Base-by-base conservation (phyloP, 768 basidiomycete species). In the Leccinum boreale region DNA sequence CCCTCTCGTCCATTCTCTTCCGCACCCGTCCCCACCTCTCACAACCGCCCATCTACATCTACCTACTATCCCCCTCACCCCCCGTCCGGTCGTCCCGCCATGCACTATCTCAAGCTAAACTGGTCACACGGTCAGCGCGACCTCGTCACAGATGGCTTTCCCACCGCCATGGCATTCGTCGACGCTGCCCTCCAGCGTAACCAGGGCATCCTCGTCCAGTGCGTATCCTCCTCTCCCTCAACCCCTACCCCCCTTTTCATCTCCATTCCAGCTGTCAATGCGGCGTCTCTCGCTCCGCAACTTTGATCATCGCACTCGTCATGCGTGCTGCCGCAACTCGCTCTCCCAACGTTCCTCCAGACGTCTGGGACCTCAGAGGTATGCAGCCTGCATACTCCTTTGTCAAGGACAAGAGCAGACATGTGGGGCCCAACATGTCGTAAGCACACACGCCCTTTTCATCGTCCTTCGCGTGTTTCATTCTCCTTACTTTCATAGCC, bases 61-160 rank as follows among this genome's bases (percentile, higher is more conserved):
- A 84, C 85, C 23, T 89, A 85, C 69, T 83, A 86, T 65, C 84
- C 87, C 12, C 78, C 90, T 2, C 83, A 92, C 70, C 67, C 82
- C 9, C 75, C 81, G 35, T 85, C 77, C 50, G 91, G 89, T 55
- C 81, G 90, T 62, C 91, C 92, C 0, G 79, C 79, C 17, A 84
- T 94, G 81, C 85, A 92, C 72, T 94, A 95, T 69, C 86, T 93
- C 73, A 93, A 92, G 71, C 82, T 95, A 26, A 81, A 82, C 52
- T 96, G 94, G 94, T 94, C 92, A 23, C 94, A 96, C 69, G 94
- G 94, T n/a, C 91, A 95, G 74, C 81, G 89, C 56, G 89, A 96
- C 70, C 83, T 96, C 39, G 91, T 93, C 62, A 73, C 84, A 3
- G 75, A 83, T 42, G 92, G 92, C 50, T 93, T 94, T 73, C 83